Evolutionary conservation across 148 eudicot species (phyloP), one percentile per base, ranked within the genome.

Genomic region (Rhododendron vialii): DNA sequence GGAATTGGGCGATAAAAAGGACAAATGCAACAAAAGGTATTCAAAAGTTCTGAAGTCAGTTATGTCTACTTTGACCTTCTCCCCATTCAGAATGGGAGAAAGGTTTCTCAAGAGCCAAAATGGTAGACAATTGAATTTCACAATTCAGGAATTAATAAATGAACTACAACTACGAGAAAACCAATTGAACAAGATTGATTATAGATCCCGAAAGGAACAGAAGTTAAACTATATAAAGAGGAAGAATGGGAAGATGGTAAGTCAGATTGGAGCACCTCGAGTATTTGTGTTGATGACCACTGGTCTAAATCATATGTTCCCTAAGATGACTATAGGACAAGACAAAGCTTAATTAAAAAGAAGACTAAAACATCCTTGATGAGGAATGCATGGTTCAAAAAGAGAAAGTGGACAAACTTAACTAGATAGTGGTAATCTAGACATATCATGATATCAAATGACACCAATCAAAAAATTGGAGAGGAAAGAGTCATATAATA

Each of bases 61-160:
- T 48, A 3, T 30, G 65, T 33, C 67, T 53, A 81, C 53, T 33
- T 30, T 79, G 1, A 28, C 26, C 41, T 33, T 81, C 20, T 22
- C 5, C 50, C 69, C 33, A 28, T 41, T 30, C 71, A 50, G n/a
- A 82, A 38, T 67, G 41, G 43, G 84, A 82, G 50, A 45, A 35
- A 30, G 35, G 84, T 82, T 82, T 82, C 51, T 20, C 36, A 28
- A 61, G 74, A 61, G 71, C 18, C 84, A 61, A 82, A 61, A 38
- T 82, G 33, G 17, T 61, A 8, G 30, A 38, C 35, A 38, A 61
- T 13, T 59, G 73, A 11, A 24, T 41, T 57, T 47, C 74, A 59
- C 74, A 61, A 38, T 41, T 38, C 11, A 5, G 11, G 30, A 63
- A 82, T 24, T 82, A 12, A 4, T 17, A 9, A 59, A 82, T n/a